Base-by-base conservation (phyloP, 352 stramenopile genomes). In the Globisporangium echinulatum region DNA sequence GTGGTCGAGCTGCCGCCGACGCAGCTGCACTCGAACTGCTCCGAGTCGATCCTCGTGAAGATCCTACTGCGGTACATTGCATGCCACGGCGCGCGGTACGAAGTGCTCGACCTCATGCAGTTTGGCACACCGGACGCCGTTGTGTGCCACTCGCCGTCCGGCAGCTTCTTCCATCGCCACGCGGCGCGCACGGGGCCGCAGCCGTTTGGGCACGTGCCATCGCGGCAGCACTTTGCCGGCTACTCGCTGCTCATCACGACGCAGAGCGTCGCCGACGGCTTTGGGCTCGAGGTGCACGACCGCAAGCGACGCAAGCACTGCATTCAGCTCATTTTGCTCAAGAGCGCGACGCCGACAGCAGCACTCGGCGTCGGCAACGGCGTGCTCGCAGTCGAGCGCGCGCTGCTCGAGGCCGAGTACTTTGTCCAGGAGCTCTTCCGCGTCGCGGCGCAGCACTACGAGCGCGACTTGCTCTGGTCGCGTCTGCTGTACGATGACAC, bases 381-480 rank as follows among this genome's bases (percentile, higher is more conserved):
- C 15, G 64, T 90, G 37, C 52, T 94, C 6, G 67, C 75, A 0
- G 63, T 85, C 11, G 84, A 90, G 38, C 73, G 78, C 19, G 84
- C 84, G 37, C 62, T 94, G n/a, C 61, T 82, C 13, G 84, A 94
- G 63, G 82, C 84, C 7, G 72, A 93, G 63, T 61, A 82, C 43
- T 96, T 92, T 59, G 75, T 84, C 7, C 74, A 77, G 47, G 84
- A 96, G 62, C 63, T 94, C 7, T 88, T 96, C 58, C 74, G 75
- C n/a, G 78, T 88, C 11, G 85, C 86, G 14, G 72, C 71, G 9
- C 74, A 87, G 56, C 83, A 96, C 69, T 96, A 96, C 52, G 81
- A 92, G 54, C 84, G 86, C 42, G 86, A 96, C 57, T 59, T 96
- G 53, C 62, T 96, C 39, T 96, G 86, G 86, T 89, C 86, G 59